Conservation (phyloP, 768 basidiomycete genomes). For the Austroboletus eburneus region DNA sequence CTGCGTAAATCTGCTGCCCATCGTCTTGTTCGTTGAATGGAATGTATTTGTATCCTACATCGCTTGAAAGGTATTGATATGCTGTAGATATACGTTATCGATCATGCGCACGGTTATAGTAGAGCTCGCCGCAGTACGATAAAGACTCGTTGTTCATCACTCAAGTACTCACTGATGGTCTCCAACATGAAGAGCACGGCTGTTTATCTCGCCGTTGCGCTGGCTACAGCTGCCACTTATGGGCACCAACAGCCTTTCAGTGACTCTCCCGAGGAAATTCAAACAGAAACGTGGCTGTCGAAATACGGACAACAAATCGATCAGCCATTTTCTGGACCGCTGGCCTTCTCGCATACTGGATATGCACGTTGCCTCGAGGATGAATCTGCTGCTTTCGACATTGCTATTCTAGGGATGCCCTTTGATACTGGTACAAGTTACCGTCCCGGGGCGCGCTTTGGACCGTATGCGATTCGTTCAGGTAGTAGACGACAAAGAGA, state of each 20-base stretch:
- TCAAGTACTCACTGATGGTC: too few species aligned
- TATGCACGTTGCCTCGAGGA: conserved; percentile 37
- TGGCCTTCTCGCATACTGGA: conserved; percentile 79
- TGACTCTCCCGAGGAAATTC: conserved; percentile 8
- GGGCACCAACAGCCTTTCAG: conserved; percentile 16
- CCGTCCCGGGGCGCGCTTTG: conserved; percentile 75
- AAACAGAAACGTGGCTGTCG: conserved; percentile 51
- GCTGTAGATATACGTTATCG: too few species aligned
- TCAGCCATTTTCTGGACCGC: conserved; percentile 72
- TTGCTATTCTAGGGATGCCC: conserved; percentile 77
- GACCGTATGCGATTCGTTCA: conserved; percentile 79
- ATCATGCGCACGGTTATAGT: too few species aligned
- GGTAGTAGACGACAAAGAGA: conserved; percentile 66
- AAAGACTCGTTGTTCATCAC: too few species aligned
- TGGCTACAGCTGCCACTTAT: background rate
- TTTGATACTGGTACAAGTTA: conserved; percentile 65
- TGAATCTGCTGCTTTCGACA: conserved; percentile 35
- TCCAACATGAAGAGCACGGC: conserved; percentile 12
- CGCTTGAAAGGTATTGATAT: too few species aligned
- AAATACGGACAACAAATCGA: conserved; percentile 78
- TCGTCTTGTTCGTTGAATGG: conserved; percentile 16
- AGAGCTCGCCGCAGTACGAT: too few species aligned
- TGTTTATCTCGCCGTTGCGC: background rate
- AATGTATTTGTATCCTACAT: background rate
- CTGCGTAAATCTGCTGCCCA: conserved; percentile 33